These are phyloP conservation scores for Dryadomyces sulphureus DNA, from an alignment of 2,329 filamentous ascomycete species.

Conservation along the genomic window DNA sequence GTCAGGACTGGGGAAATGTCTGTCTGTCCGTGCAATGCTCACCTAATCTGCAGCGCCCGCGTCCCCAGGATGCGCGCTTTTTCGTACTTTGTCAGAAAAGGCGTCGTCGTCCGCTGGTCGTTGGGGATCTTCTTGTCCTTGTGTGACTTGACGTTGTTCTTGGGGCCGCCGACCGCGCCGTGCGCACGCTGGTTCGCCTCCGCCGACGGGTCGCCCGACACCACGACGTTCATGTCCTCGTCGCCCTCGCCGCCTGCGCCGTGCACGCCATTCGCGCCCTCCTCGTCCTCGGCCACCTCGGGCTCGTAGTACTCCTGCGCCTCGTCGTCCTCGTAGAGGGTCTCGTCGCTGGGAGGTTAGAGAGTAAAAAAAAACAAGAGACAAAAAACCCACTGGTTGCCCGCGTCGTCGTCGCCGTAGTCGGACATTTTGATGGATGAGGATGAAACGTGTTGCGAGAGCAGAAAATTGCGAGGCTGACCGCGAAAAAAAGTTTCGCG, in stretches of 20 bases:
- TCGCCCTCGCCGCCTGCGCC: constrained; percentile 38
- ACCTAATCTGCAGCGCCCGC: constrained; percentile 91
- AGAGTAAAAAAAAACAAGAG: constrained; percentile 7
- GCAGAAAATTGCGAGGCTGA: constrained; percentile 1
- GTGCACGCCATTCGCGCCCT: constrained; percentile 35
- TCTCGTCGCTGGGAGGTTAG: constrained; percentile 40
- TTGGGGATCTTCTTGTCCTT: constrained; percentile 83
- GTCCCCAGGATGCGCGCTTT: constrained; percentile 85
- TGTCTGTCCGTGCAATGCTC: constrained; percentile 21
- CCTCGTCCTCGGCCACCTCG: constrained; percentile 38
- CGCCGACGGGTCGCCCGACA: constrained; percentile 44
- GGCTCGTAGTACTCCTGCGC: constrained; percentile 44
- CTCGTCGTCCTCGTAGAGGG: constrained; percentile 58
- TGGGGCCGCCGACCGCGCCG: constrained; percentile 41
- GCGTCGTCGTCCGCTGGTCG: constrained; percentile 79
- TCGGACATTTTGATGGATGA: constrained; percentile 46
- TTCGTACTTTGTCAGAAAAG: constrained; percentile 99
- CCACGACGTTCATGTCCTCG: constrained; percentile 41
- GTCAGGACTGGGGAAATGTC: neutral
- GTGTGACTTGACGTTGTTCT: constrained; percentile 35
- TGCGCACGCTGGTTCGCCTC: constrained; percentile 29
- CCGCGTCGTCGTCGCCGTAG: constrained; percentile 49
- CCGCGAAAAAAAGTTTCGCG: constrained; percentile 6
- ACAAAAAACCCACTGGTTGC: constrained; percentile 32
- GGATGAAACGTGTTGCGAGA: too few relatives aligned